A percentile compares a stretch with the other conserved stretches of the same genome.
Evolutionary conservation across 2,329 filamentous ascomycete genomes (phyloP).

Genomic region (Scedosporium apiospermum): DNA sequence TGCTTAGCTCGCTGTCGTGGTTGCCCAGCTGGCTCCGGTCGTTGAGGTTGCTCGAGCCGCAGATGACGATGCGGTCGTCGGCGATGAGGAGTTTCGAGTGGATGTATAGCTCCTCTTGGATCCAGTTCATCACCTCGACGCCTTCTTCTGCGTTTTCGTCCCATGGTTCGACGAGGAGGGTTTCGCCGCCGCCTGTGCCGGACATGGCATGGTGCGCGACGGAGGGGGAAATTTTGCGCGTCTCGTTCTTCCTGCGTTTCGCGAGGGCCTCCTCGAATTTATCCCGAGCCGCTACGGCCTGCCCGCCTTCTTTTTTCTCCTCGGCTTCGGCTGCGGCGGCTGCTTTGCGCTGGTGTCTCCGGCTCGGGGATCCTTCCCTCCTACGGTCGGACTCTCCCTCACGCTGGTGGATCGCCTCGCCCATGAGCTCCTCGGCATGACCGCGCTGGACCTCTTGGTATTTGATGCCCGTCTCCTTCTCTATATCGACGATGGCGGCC

Average conservation of each 20-base stretch:
- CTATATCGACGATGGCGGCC: constrained; percentile 59
- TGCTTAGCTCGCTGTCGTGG: constrained; percentile 84
- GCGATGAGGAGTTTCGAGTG: constrained; percentile 86
- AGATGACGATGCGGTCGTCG: constrained; percentile 77
- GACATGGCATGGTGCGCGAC: constrained; percentile 80
- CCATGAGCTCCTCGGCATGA: constrained; percentile 83
- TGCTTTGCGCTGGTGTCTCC: constrained; percentile 14
- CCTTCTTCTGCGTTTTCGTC: constrained; percentile 56
- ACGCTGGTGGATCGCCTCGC: constrained; percentile 56
- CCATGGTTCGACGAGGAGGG: constrained; percentile 62
- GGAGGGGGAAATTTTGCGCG: constrained; percentile 26
- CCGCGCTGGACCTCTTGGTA: constrained; percentile 84
- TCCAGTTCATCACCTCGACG: constrained; percentile 78
- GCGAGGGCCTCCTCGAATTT: constrained; percentile 40
- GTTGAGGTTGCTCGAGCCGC: constrained; percentile 84
- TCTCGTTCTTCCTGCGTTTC: constrained; percentile 24
- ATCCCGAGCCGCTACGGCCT: constrained; percentile 37
- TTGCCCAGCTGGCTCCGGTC: constrained; percentile 80
- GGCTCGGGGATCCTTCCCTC: constrained; percentile 30
- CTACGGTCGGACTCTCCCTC: constrained; percentile 33
- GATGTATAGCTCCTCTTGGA: constrained; percentile 94
- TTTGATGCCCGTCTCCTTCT: constrained; percentile 70
- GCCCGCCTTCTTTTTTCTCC: constrained; percentile 36
- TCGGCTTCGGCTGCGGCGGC: constrained; percentile 20
- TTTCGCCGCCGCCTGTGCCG: constrained; percentile 33